Evolutionary conservation across 352 stramenopile species (phyloP).

Genomic region (Blastocystis sp.): DNA sequence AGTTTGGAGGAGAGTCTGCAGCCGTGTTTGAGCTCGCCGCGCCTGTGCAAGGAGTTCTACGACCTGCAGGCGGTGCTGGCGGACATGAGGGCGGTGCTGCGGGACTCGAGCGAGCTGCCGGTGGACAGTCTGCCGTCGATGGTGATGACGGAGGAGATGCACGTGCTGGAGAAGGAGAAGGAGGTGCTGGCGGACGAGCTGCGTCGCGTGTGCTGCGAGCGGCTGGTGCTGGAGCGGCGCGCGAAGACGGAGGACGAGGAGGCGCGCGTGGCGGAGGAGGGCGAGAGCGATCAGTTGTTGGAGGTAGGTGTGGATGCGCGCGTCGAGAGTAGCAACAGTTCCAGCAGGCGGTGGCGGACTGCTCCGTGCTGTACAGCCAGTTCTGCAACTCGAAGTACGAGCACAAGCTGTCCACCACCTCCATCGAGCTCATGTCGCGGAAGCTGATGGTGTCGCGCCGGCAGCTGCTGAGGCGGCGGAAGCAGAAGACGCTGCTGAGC

Average conservation of each 20-base stretch:
- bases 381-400: background rate
- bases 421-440: background rate
- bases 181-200: conserved; percentile 54
- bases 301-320: no score
- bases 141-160: background rate
- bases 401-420: background rate
- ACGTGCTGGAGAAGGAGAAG: conserved; percentile 1
- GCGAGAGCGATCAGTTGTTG: no score
- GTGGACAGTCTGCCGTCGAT: background rate
- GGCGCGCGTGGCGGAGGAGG: background rate
- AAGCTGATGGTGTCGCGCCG: background rate
- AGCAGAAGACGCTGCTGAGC: background rate
- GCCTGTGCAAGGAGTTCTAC: background rate
- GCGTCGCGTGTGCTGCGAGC: conserved; percentile 4
- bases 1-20: background rate
- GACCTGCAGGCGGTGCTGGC: background rate
- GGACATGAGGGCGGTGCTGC: background rate
- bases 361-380: background rate
- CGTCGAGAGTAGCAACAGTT: background rate
- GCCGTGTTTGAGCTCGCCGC: background rate
- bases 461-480: background rate
- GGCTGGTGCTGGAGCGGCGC: background rate
- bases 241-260: background rate
- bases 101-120: background rate
- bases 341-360: background rate